Evolutionary conservation across 2,329 filamentous ascomycete species (phyloP), one percentile per base, ranked within the genome.

Genomic region (Alternaria solani): DNA sequence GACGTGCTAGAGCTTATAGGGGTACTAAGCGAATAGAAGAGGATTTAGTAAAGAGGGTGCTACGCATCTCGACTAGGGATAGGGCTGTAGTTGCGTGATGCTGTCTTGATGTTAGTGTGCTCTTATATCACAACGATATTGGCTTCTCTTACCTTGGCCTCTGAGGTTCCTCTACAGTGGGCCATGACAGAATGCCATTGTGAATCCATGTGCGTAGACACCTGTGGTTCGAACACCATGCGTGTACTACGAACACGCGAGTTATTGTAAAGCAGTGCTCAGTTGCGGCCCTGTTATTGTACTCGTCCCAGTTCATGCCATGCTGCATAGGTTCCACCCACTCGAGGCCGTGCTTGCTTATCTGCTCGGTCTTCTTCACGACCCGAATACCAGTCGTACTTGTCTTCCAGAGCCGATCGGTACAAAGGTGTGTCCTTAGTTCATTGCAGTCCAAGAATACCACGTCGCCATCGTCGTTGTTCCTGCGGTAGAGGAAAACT

Each of bases 401-500:
- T 36, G 32, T 36, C 14, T 36, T 16, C 32, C 32, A 36, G 0
- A 36, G 2, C 14, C 12, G 14, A 14, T 16, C 12, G 32, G 14
- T 36, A 7, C 32, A 36, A 12, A 36, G 1, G 1, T 36, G 14
- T 36, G 6, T 36, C 5, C 14, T 12, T 14, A 14, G 5, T 36
- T 1, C 6, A 14, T 36, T 16, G 32, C 0, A 5, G 12, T 36
- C 32, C 12, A 36, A 2, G 9, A 36, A 23, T 23, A 23, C 20
- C 20, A 23, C 20, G 20, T 23, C 20, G 20, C 20, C 20, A 4
- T 36, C 1, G 14, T 12, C 12, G 14, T 36, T 7, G 0, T 14
- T 16, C 1, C 0, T 6, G 12, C 12, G 14, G 32, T 36, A 36
- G 1, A 16, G 2, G 1, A 6, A 5, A 5, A 5, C 2, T 6